Base-by-base conservation (phyloP, 2,329 filamentous ascomycete species). In the Botrytis byssoidea region DNA sequence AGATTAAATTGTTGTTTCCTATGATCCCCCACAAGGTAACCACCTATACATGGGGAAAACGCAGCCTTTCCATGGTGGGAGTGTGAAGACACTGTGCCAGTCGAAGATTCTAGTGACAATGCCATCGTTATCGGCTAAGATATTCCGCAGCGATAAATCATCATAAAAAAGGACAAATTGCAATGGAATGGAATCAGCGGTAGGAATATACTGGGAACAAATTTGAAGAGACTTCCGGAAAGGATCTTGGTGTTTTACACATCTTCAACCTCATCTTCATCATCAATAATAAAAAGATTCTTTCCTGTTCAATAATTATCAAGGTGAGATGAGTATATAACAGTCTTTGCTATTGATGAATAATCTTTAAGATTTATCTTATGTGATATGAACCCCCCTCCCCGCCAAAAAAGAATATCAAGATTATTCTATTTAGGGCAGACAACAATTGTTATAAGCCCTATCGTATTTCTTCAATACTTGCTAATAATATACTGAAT, bases 41-140 rank as follows among this genome's bases (percentile, higher is more conserved):
- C 22, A 25, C 10, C 46, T 48, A 5, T 48, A 55, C 10, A n/a
- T 3, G 25, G 84, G 83, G 42, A 80, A 63, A 32, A 78, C 69
- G 18, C 78, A 80, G 3, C 80, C 76, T 63, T 78, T 75, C 84
- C 83, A 86, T 20, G 81, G 2, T 5, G 83, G 84, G 72, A 84
- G 42, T 2, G 82, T 76, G 0, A 82, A 84, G 18, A 84, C 81
- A 60, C 81, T 85, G 72, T 86, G 83, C 83, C 83, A 86, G 75
- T 85, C 83, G 5, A 85, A 63, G 0, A 85, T 67, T 7, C 76
- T 84, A 1, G 82, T 83, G 8, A 85, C 75, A 0, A 74, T 73
- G 0, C 82, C 82, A 8, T 80, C 42, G 0, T 82, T 78, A 70
- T 85, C 79, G 1, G 85, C 81, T 40, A 85, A 75, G 14, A 86